Evolutionary conservation across 78 protist species (phyloP).

Genomic region (Emiliania huxleyi): DNA sequence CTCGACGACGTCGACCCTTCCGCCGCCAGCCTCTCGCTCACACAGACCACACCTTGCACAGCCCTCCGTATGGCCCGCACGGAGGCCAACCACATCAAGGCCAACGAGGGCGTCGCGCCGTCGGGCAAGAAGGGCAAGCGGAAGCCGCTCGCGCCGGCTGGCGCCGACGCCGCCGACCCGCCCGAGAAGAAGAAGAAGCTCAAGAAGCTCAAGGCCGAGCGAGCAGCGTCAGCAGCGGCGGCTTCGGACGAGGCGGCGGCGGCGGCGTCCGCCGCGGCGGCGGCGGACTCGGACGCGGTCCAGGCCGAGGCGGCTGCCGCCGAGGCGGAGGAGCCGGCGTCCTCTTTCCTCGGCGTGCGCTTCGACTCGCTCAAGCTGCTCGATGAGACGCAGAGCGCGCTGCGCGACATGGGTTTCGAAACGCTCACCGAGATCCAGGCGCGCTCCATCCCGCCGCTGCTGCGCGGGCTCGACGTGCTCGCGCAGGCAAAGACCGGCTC

Average conservation of each 20-base stretch:
- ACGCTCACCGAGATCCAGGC: constrained; percentile 90
- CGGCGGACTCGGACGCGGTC: background rate
- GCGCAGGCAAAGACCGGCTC: constrained; percentile 95
- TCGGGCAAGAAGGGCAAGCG: background rate
- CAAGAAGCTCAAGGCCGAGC: background rate
- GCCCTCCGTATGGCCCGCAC: background rate
- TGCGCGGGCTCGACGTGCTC: constrained; percentile 89
- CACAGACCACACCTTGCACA: no score
- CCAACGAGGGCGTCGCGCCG: background rate
- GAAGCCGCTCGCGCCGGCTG: no score
- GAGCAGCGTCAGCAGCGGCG: no score
- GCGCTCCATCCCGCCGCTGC: constrained; percentile 79
- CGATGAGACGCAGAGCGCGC: constrained; percentile 62
- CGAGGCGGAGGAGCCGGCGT: background rate
- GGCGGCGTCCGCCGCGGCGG: background rate
- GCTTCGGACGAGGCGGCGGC: background rate
- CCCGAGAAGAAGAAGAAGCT: background rate
- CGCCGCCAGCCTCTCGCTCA: no score
- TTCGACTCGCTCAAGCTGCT: constrained; percentile 63
- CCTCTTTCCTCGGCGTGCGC: background rate
- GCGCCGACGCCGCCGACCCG: background rate
- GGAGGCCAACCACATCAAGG: background rate
- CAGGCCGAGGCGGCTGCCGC: background rate
- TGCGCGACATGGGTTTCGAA: constrained; percentile 69
- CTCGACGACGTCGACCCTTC: no score